Evolutionary conservation across 108 stramenopile species (phyloP).

Genomic region (Licmophora abbreviata): DNA sequence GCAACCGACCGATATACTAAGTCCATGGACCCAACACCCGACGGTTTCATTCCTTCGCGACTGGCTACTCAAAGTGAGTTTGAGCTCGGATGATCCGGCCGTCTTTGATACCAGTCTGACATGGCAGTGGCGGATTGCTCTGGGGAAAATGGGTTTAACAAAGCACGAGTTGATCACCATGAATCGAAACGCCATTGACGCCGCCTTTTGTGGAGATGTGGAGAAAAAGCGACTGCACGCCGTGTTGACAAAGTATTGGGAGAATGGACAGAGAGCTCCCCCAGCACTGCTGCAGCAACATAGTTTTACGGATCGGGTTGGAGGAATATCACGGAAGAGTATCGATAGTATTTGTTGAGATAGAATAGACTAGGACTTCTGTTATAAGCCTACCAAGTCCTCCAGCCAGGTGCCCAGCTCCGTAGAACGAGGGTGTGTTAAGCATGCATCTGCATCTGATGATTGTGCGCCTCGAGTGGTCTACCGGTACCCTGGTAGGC

Average conservation of each 20-base stretch:
- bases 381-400: no score
- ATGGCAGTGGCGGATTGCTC: slow-evolving; percentile 48
- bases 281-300: not conserved
- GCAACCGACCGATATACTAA: slow-evolving; percentile 21
- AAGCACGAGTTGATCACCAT: slow-evolving; percentile 16
- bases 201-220: slow-evolving; percentile 37
- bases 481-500: no score
- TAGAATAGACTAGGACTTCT: not conserved
- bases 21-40: slow-evolving; percentile 64
- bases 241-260: not conserved
- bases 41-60: slow-evolving; percentile 22
- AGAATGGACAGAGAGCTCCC: not conserved
- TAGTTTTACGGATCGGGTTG: slow-evolving; percentile 7
- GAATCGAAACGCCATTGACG: slow-evolving; percentile 33
- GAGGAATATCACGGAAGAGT: not conserved
- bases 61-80: slow-evolving; percentile 25
- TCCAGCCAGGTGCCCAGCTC: no score
- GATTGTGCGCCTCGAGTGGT: no score
- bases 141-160: slow-evolving; percentile 41
- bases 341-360: not conserved
- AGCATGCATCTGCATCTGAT: no score
- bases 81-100: slow-evolving; percentile 69
- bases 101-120: slow-evolving; percentile 53
- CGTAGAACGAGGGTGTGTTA: no score
- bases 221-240: slow-evolving; percentile 12